Percentiles rank a stretch among this genome's conserved stretches.
phyloP scores from a whole-genome alignment of 2,329 filamentous ascomycete species.

The Thielaviopsis euricoi region DNA sequence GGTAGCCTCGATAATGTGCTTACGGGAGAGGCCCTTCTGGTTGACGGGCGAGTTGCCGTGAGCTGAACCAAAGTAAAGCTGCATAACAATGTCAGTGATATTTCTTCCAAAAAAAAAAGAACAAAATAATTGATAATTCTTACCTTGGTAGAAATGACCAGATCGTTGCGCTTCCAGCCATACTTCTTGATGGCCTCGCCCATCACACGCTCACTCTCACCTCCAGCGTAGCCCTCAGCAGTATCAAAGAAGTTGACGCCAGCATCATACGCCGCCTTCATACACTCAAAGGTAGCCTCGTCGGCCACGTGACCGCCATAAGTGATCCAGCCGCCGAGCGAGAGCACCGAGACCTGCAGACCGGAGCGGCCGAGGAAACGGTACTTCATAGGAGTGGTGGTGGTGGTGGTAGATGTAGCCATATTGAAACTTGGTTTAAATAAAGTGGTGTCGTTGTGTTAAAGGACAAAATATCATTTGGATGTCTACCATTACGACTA shows the following conservation, averaged over 20 bases:
- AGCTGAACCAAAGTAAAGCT: conserved; percentile 43
- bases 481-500: not conserved
- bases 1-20: conserved; percentile 53
- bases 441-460: not conserved
- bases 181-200: conserved; percentile 43
- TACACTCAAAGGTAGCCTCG: conserved; percentile 30
- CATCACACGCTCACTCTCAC: conserved; percentile 47
- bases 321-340: conserved; percentile 56
- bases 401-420: conserved; percentile 13
- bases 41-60: conserved; percentile 47
- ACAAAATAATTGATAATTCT: not conserved
- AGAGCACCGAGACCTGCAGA: conserved; percentile 57
- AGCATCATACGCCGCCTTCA: conserved; percentile 43
- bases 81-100: not conserved
- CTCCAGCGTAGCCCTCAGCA: conserved; percentile 41
- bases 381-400: conserved; percentile 44
- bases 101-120: not conserved
- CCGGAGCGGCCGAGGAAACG: conserved; percentile 55
- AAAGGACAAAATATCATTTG: not conserved
- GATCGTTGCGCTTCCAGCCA: conserved; percentile 44
- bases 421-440: not conserved
- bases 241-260: conserved; percentile 49
- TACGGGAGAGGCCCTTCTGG: conserved; percentile 50
- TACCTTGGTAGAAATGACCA: conserved; percentile 43
- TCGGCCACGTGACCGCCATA: conserved; percentile 58